phyloP scores from a whole-genome alignment of 352 stramenopile genomes.

The Globisporangium cystogenes region DNA sequence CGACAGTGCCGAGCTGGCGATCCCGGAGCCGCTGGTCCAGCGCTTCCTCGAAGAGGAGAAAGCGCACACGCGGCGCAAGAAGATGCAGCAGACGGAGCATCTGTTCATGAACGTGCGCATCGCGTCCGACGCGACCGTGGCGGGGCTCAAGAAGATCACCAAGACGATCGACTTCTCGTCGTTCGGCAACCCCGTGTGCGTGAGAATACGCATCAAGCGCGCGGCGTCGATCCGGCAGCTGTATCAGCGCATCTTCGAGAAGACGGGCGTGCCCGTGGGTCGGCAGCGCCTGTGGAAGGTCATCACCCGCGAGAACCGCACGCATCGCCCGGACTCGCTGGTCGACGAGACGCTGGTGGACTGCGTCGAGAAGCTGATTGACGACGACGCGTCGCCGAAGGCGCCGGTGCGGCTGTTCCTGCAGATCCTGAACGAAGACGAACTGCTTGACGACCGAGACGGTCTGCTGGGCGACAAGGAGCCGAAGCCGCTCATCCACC shows the following conservation, averaged over 20 bases:
- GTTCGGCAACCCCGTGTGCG: constrained; percentile 54
- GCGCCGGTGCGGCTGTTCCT: constrained; percentile 65
- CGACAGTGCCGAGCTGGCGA: constrained; percentile 19
- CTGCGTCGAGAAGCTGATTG: constrained; percentile 57
- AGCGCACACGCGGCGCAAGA: constrained; percentile 59
- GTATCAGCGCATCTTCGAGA: constrained; percentile 51
- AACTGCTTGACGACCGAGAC: background rate
- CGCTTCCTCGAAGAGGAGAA: constrained; percentile 82
- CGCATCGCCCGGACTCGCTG: constrained; percentile 59
- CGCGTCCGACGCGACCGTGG: constrained; percentile 64
- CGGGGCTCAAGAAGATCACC: constrained; percentile 62
- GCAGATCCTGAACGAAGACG: constrained; percentile 41
- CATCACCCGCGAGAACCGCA: constrained; percentile 82
- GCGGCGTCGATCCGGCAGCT: constrained; percentile 54
- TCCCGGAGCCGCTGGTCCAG: constrained; percentile 46
- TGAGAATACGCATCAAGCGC: constrained; percentile 67
- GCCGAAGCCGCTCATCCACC: constrained; percentile 22
- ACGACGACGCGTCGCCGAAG: constrained; percentile 68
- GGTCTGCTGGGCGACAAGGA: constrained; percentile 2
- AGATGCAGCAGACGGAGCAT: constrained; percentile 74
- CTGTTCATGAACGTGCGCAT: constrained; percentile 80
- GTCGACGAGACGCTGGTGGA: constrained; percentile 36
- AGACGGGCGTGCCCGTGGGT: constrained; percentile 55
- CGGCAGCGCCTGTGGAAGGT: constrained; percentile 81
- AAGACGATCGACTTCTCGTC: constrained; percentile 75